Evolutionary conservation across 1,284 basidiomycete species (phyloP).

Genomic region (Pyrrhoderma lamaoense): DNA sequence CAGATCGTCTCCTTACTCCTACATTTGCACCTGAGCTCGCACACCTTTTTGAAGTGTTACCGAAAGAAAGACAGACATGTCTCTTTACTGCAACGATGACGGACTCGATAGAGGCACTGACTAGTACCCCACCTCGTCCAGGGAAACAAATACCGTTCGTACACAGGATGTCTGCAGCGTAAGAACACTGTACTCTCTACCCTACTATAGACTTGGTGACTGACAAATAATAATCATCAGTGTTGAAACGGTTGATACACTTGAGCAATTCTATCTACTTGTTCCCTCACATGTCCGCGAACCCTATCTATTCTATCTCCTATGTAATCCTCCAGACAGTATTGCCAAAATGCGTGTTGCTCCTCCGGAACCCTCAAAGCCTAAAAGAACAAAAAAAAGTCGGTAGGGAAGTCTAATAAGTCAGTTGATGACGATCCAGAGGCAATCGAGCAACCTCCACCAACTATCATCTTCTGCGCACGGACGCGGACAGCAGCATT

Average conservation of each 20-base stretch:
- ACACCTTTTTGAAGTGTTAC: conserved; percentile 73
- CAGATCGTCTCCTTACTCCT: conserved; percentile 85
- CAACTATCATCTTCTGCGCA: conserved; percentile 94
- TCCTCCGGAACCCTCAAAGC: conserved; percentile 42
- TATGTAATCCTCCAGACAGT: conserved; percentile 82
- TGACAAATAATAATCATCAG: conserved; percentile 33
- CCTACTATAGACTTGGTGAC: too few species aligned
- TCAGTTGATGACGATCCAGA: conserved; percentile 37
- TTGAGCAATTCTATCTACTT: conserved; percentile 89
- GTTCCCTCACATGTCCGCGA: conserved; percentile 95
- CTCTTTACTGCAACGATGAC: conserved; percentile 96
- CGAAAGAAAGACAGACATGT: conserved; percentile 86
- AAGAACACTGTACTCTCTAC: conserved; percentile 26
- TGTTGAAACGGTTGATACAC: conserved; percentile 76
- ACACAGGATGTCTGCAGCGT: conserved; percentile 76
- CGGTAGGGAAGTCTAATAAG: conserved; percentile 27
- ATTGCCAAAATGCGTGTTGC: conserved; percentile 59
- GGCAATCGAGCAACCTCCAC: conserved; percentile 61
- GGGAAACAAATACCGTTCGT: conserved; percentile 88
- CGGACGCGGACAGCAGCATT: conserved; percentile 87
- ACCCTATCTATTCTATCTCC: conserved; percentile 84
- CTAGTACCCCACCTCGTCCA: conserved; percentile 62
- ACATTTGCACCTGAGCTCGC: conserved; percentile 87
- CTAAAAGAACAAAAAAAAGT: conserved; percentile 22
- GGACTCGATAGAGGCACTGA: conserved; percentile 77